Evolutionary conservation across 2,329 filamentous ascomycete genomes (phyloP), one percentile per base, ranked within the genome.

Genomic region (Fusarium lateritium): DNA sequence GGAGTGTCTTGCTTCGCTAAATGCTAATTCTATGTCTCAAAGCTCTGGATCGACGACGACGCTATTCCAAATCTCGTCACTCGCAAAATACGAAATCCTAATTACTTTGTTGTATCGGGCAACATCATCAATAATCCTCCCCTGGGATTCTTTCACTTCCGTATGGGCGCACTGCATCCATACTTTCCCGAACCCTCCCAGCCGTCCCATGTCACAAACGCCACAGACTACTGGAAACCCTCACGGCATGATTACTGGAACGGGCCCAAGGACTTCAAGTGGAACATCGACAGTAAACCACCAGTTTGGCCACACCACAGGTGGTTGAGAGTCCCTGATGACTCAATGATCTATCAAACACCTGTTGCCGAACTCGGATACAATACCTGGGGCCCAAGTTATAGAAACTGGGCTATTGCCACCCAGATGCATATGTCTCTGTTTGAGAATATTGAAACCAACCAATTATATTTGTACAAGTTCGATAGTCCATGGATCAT

Each of bases 51-150:
- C 4, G 56, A 71, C 15, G 68, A 71, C 8, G 6, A 63, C 24
- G 69, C 69, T 11, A 71, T 71, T 3, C 51, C 68, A 2, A 63
- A 56, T 7, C 46, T 71, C 1, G 68, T 71, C 24, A 50, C 54
- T 7, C 55, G 45, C 4, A 71, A 71, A n/a, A 39, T 60, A n/a
- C 24, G 61, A 4, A 54, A 69, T 14, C 68, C 68, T 0, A 39
- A 69, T 2, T 49, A 56, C 14, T 69, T 69, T 5, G 65, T 71
- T 13, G 68, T 71, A 17, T 63, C 69, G 7, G 68, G 56, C 3
- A 71, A 71, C 2, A 67, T 71, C 5, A 71, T 71, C 44, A 71
- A 71, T 7, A 71, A 71, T 7, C 69, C 69, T 31, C 69, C 69
- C 4, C 50, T 71, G 1, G 68, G 68, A 3, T 71, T 71, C 49